Percentiles rank a stretch among this genome's conserved stretches.
phyloP scores from a whole-genome alignment of 371 early-diverging fungal genomes.

The Circinella minor region DNA sequence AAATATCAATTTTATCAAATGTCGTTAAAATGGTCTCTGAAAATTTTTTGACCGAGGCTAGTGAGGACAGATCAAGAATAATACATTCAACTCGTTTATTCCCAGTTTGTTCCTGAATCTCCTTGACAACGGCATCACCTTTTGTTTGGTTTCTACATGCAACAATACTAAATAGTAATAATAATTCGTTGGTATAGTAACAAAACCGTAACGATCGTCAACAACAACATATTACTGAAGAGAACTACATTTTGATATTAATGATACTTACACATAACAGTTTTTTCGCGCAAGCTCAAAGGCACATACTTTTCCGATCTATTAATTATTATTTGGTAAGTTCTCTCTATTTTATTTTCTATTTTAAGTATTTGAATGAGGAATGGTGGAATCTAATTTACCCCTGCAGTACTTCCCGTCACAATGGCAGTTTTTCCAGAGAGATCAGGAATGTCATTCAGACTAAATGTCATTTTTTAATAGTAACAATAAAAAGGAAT shows the following conservation, averaged over 20 bases:
- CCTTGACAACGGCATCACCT: slow-evolving; percentile 53
- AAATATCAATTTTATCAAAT: slow-evolving; percentile 58
- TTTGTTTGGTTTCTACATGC: slow-evolving; percentile 61
- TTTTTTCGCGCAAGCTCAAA: slow-evolving; percentile 63
- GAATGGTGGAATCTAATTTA: slow-evolving; percentile 5
- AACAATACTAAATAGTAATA: slow-evolving; percentile 34
- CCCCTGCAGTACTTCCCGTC: slow-evolving; percentile 75
- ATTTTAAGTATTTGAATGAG: background rate
- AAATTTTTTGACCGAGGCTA: slow-evolving; percentile 59
- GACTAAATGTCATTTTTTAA: slow-evolving; percentile 18
- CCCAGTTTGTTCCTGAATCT: slow-evolving; percentile 58
- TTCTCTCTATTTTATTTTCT: too few relatives aligned
- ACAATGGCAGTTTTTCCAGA: slow-evolving; percentile 72
- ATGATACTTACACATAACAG: slow-evolving; percentile 53
- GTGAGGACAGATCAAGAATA: slow-evolving; percentile 61
- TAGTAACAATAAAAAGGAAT: too few relatives aligned
- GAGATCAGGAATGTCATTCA: slow-evolving; percentile 65
- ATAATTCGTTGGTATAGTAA: background rate
- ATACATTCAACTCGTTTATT: slow-evolving; percentile 58
- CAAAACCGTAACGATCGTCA: too few relatives aligned
- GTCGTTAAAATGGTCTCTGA: slow-evolving; percentile 51
- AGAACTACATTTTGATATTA: background rate
- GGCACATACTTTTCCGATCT: slow-evolving; percentile 64
- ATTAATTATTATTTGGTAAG: background rate
- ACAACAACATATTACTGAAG: too few relatives aligned